These are phyloP conservation scores for Batkoa obscura DNA, from an alignment of 371 early-diverging fungal species.

Conservation along the genomic window DNA sequence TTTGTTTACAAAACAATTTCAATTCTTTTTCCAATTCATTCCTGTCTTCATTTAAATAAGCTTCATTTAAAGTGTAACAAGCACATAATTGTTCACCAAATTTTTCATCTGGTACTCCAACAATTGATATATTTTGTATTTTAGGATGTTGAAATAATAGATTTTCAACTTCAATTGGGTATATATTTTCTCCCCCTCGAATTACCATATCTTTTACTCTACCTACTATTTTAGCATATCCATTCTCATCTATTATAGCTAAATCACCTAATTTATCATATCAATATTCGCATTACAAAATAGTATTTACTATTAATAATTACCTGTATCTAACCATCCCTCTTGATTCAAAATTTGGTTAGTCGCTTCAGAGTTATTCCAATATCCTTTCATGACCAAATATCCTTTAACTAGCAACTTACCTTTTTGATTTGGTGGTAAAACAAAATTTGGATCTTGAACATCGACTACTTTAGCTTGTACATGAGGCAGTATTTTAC, in stretches of 20 bases:
- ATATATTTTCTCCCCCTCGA: slow-evolving; percentile 23
- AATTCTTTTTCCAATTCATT: slow-evolving; percentile 8
- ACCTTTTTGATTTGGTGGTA: slow-evolving; percentile 15
- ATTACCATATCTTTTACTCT: slow-evolving; percentile 29
- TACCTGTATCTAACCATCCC: slow-evolving; percentile 40
- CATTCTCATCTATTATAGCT: slow-evolving; percentile 19
- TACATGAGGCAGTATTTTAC: slow-evolving; percentile 16
- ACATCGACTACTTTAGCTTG: slow-evolving; percentile 17
- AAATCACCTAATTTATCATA: slow-evolving; percentile 10
- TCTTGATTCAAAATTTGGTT: slow-evolving; percentile 17
- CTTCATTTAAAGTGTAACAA: slow-evolving; percentile 13
- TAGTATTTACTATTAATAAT: slow-evolving; percentile 10
- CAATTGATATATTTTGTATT: slow-evolving; percentile 15
- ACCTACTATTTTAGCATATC: slow-evolving; percentile 28
- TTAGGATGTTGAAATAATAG: slow-evolving; percentile 14
- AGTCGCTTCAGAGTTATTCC: slow-evolving; percentile 22
- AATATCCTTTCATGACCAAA: slow-evolving; percentile 26
- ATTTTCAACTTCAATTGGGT: slow-evolving; percentile 22
- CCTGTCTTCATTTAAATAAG: slow-evolving; percentile 4
- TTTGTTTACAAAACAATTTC: slow-evolving; percentile 14
- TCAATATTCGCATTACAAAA: slow-evolving; percentile 11
- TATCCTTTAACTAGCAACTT: slow-evolving; percentile 33
- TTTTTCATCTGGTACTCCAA: slow-evolving; percentile 19
- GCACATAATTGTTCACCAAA: slow-evolving; percentile 22
- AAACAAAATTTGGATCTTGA: slow-evolving; percentile 10